Base-by-base conservation (phyloP, 768 basidiomycete genomes). In the Hysterangium stoloniferum region DNA sequence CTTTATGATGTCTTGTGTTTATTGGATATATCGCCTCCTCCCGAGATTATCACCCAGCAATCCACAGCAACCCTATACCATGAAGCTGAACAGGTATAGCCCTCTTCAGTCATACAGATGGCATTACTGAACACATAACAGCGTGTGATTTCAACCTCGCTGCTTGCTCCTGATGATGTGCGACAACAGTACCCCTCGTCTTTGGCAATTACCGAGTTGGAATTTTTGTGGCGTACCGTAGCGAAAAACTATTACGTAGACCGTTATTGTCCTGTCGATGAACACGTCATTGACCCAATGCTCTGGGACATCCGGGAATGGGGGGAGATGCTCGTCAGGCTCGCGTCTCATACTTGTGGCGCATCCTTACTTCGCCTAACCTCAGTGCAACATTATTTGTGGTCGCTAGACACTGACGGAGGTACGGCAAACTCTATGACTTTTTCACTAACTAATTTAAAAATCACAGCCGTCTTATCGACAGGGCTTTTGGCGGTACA, bases 311-410 rank as follows among this genome's bases (percentile, higher is more conserved):
- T 71, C 2, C 62, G 67, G 25, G 64, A 67, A 19, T 17, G 44
- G 29, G 44, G 44, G 6, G 44, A 45, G 12, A 31, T 29, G 17
- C 63, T 82, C 29, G 62, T 78, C 32, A 59, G 66, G 20, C 48
- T 70, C 8, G 68, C 71, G 24, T 68, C 68, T 31, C 59, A 65
- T 8, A 61, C 66, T 33, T 60, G 61, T 6, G 45, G 55, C 12
- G 57, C 61, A 35, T 59, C 77, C 4, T 59, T 85, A 8, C 53
- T 64, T 20, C 75, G 72, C 49, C 62, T 83, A 31, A 64, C 74
- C 11, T 60, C 70, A 0, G 80, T 80, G 57, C 78, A 78, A 54
- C 80, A 81, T 54, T 62, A 79, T n/a, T 34, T 73, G 27, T 84
- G 82, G 84, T 54, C 66, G 7, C 52, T 62, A 17, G 68, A 73